Percentiles rank a stretch among this genome's conserved stretches.
Evolutionary conservation across 2,329 filamentous ascomycete genomes (phyloP).

Genomic region (Gnomoniopsis sp.): DNA sequence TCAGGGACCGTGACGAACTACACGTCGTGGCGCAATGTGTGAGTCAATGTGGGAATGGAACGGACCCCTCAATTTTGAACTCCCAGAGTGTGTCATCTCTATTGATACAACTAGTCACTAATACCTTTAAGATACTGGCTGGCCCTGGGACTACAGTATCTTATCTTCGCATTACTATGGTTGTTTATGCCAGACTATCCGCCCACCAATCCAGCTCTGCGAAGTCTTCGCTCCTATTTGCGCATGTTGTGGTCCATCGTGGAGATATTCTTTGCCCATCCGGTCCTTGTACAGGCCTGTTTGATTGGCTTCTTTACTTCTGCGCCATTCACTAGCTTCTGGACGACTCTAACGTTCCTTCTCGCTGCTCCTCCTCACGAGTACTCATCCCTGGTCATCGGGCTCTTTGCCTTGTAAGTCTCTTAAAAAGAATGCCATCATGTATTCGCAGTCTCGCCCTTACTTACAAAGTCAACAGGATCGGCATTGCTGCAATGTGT

Average conservation of each 20-base stretch:
- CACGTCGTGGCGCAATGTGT: constrained; percentile 68
- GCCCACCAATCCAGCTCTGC: constrained; percentile 59
- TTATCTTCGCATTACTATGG: constrained; percentile 62
- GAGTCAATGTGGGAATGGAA: background rate
- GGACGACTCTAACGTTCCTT: constrained; percentile 69
- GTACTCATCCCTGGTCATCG: constrained; percentile 64
- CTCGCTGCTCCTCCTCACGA: constrained; percentile 64
- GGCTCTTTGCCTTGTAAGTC: constrained; percentile 71
- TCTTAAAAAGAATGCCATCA: background rate
- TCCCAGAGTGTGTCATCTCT: background rate
- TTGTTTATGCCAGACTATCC: constrained; percentile 76
- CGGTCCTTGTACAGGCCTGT: constrained; percentile 65
- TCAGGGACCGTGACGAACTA: constrained; percentile 71
- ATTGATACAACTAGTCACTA: background rate
- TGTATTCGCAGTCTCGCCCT: background rate
- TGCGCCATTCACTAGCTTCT: constrained; percentile 43
- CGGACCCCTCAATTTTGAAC: background rate
- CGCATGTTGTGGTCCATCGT: constrained; percentile 61
- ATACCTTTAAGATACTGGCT: constrained; percentile 52
- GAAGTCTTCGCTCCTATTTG: constrained; percentile 48
- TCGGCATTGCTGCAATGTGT: background rate
- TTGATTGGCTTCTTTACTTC: constrained; percentile 58
- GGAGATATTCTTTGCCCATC: constrained; percentile 58
- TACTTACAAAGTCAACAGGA: background rate
- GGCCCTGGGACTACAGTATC: constrained; percentile 64